Evolutionary conservation across 305 asterid species (phyloP), one percentile per base, ranked within the genome.

Genomic region (Fraxinus sp.): DNA sequence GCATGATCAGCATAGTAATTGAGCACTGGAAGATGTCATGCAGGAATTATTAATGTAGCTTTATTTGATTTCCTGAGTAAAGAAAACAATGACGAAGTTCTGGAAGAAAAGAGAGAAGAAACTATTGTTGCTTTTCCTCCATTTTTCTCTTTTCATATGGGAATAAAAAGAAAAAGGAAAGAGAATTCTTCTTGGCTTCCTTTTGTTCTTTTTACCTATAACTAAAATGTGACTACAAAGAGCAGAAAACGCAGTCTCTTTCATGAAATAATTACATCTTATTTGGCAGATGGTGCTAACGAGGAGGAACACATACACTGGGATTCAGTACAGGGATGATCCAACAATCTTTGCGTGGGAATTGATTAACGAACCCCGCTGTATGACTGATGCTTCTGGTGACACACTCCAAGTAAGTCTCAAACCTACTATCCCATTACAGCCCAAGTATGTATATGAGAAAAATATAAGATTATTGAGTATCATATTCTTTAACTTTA

Each of bases 331-430:
- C 77, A 77, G 91, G 85, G 88, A 88, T 73, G 92, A 90, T 85
- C 92, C 92, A 0, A 85, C 88, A 37, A 88, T 90, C 4, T 88
- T 90, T 59, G 92, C 89, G 5, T 90, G 92, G 91, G 91, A 90
- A 74, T 84, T 90, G 77, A 90, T 90, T 52, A 90, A 90, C 62
- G 92, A 90, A 79, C 92, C 92, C 36, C 96, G 99, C 24, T 93
- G 98, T 85, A 86, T 91, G 73, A 89, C 95, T 14, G 99, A 97
- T 85, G 91, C 92, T 87, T 97, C 98, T 71, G 99, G 99, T 79
- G 96, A 95, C 87, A 93, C 98, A 9, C 95, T 97, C 82, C 99
- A 97, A 95, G 99, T 93, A 87, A 86, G 85, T 87, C 22, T 7
- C 43, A 24, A 75, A 70, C 52, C 64, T 46, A 35, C 80, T 76